Conservation (phyloP, 129 eudicot genomes). For the Arctium lappa region DNA sequence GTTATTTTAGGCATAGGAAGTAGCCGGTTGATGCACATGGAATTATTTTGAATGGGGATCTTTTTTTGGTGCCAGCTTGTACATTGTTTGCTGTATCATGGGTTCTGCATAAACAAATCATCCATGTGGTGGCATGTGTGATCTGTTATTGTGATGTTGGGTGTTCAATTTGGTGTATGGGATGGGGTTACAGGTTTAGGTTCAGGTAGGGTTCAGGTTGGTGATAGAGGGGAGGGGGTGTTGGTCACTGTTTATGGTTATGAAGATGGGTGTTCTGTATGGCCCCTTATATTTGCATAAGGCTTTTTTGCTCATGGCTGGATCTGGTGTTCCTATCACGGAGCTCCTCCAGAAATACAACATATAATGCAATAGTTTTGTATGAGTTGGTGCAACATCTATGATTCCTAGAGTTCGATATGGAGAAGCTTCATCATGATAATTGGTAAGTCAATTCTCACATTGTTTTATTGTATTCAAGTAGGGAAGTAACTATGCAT, state of each 20-base stretch:
- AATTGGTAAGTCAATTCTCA: too few relatives aligned
- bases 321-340: background rate
- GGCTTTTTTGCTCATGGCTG: background rate
- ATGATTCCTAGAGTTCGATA: too few relatives aligned
- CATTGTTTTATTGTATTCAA: too few relatives aligned
- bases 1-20: slow-evolving; percentile 19
- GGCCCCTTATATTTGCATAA: background rate
- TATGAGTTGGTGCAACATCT: too few relatives aligned
- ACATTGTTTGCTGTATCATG: background rate
- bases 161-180: background rate
- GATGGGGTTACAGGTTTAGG: too few relatives aligned
- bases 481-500: background rate
- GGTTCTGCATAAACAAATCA: background rate
- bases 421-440: too few relatives aligned
- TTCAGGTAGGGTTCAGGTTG: background rate
- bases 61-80: background rate
- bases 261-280: background rate
- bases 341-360: background rate
- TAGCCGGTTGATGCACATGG: slow-evolving; percentile 4
- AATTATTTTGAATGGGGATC: background rate
- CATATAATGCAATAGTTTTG: background rate
- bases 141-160: background rate
- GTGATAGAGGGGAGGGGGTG: background rate
- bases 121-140: background rate
- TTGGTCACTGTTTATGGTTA: background rate